Evolutionary conservation across 1,284 basidiomycete genomes (phyloP).

Genomic region (Ustilago tritici): DNA sequence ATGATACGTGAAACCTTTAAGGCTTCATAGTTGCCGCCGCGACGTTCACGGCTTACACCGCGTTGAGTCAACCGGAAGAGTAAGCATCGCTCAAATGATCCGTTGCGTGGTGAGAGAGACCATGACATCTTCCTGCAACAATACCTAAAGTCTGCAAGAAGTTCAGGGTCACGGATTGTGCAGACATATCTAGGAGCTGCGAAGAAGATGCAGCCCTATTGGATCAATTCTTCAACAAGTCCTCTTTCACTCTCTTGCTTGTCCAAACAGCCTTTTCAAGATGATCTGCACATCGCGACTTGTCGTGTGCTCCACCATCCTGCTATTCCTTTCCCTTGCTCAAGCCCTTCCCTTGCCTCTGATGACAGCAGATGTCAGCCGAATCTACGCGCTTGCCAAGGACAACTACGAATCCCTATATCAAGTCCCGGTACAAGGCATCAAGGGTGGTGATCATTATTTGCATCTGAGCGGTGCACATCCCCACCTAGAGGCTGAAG

Average conservation of each 20-base stretch:
- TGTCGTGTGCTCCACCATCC: neutral
- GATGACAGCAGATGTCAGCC: neutral
- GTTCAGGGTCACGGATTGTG: too few relatives aligned
- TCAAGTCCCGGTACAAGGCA: neutral
- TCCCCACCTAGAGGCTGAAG: slow-evolving; percentile 8
- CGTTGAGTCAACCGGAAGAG: neutral
- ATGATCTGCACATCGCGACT: neutral
- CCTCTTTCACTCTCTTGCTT: neutral
- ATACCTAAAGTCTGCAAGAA: too few relatives aligned
- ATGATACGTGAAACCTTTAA: neutral
- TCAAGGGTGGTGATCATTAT: neutral
- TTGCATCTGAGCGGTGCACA: slow-evolving; percentile 5
- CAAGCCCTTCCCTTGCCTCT: neutral
- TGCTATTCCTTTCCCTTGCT: neutral
- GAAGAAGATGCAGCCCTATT: too few relatives aligned
- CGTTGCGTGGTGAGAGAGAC: too few relatives aligned
- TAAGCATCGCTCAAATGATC: neutral
- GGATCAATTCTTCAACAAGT: neutral
- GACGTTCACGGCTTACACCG: neutral
- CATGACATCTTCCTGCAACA: too few relatives aligned
- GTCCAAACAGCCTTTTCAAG: neutral
- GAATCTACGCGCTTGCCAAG: neutral
- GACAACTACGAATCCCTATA: neutral
- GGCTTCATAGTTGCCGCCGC: neutral
- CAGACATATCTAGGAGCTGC: neutral